These are phyloP conservation scores for Flaveria robusta DNA, from an alignment of 129 eudicot genomes.

Conservation along the genomic window DNA sequence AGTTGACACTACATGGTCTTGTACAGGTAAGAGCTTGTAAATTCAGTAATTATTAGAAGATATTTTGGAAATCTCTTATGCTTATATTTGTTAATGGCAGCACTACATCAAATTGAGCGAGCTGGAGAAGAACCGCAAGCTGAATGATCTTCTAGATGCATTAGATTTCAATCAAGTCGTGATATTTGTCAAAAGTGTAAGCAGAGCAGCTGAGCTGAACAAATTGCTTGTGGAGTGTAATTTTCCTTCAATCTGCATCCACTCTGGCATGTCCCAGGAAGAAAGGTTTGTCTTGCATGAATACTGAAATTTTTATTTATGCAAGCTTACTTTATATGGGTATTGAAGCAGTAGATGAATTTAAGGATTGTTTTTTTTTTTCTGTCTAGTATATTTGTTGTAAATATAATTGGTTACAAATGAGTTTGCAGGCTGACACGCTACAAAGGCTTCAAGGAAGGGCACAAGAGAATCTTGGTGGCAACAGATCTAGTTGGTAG, in stretches of 20 bases:
- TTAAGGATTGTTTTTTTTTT: too few relatives aligned
- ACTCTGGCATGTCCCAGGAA: constrained; percentile 98
- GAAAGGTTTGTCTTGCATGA: constrained; percentile 60
- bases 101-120: constrained; percentile 97
- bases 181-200: constrained; percentile 94
- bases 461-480: constrained; percentile 90
- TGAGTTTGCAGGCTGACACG: constrained; percentile 69
- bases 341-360: neutral
- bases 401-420: neutral
- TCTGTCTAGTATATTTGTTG: neutral
- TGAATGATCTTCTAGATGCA: constrained; percentile 94
- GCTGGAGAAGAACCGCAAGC: constrained; percentile 96
- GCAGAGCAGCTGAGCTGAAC: constrained; percentile 96
- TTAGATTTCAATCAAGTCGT: constrained; percentile 97
- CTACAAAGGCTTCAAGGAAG: constrained; percentile 92
- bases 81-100: constrained; percentile 43
- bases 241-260: constrained; percentile 95
- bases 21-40: constrained; percentile 62
- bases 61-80: neutral
- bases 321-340: neutral
- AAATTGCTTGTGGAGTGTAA: constrained; percentile 96
- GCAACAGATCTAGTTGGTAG: constrained; percentile 98
- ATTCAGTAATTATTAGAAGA: neutral
- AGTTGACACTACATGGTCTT: constrained; percentile 96
- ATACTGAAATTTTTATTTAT: neutral